Evolutionary conservation across 2,329 filamentous ascomycete genomes (phyloP).

Genomic region (Chaetomium olivaceum): DNA sequence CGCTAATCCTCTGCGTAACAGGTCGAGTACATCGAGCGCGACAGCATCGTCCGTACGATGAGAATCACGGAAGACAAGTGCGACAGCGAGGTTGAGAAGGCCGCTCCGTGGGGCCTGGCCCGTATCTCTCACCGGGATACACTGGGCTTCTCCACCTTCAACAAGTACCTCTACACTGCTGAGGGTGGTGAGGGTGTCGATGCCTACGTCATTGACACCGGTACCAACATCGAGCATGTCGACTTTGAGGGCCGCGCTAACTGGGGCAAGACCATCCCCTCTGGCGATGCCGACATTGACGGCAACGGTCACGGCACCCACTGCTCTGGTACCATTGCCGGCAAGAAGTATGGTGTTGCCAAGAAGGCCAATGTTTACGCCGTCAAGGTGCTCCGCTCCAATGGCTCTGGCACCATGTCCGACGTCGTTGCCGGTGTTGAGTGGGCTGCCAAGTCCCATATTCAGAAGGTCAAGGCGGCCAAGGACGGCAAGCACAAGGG

Average conservation of each 20-base stretch:
- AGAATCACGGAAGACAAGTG: constrained; percentile 47
- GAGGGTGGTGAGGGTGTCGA: constrained; percentile 97
- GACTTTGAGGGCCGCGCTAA: constrained; percentile 95
- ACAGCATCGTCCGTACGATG: constrained; percentile 88
- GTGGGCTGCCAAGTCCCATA: constrained; percentile 81
- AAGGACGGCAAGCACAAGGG: constrained; percentile 90
- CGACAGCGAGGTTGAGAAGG: constrained; percentile 73
- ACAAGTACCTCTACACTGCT: constrained; percentile 93
- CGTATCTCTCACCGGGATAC: constrained; percentile 93
- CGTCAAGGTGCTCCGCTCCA: constrained; percentile 97
- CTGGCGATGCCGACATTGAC: constrained; percentile 80
- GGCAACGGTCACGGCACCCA: constrained; percentile 99
- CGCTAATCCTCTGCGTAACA: constrained; percentile 44
- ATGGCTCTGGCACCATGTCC: constrained; percentile 97
- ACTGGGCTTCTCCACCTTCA: constrained; percentile 88
- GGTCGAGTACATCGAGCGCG: constrained; percentile 96
- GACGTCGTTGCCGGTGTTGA: constrained; percentile 99
- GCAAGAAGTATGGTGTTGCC: constrained; percentile 98
- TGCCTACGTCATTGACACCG: constrained; percentile 98
- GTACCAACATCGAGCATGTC: constrained; percentile 89
- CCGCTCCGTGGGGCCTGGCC: constrained; percentile 97
- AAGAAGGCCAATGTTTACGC: constrained; percentile 98
- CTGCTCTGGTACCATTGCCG: constrained; percentile 96
- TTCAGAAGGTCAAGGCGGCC: constrained; percentile 71
- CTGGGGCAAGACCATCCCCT: constrained; percentile 96